Evolutionary conservation across 2,329 filamentous ascomycete genomes (phyloP).

Genomic region (Cladosporium phlei): DNA sequence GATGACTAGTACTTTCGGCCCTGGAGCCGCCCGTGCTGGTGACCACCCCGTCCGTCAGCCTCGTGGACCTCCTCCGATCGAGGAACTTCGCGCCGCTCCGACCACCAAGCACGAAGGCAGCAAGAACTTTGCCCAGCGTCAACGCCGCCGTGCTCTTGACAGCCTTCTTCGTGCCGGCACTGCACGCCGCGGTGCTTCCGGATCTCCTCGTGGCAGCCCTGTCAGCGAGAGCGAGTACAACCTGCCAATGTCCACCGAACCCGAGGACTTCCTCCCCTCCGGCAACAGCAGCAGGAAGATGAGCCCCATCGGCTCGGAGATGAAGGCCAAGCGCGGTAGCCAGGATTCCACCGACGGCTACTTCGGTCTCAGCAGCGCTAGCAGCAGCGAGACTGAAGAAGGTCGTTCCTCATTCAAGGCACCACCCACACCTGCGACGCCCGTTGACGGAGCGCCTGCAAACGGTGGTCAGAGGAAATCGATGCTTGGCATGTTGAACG

Average conservation of each 20-base stretch:
- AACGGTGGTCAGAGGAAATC: slow-evolving; percentile 84
- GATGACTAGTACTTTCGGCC: slow-evolving; percentile 79
- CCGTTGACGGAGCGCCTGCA: slow-evolving; percentile 70
- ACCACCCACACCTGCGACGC: slow-evolving; percentile 49
- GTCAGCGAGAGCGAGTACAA: slow-evolving; percentile 73
- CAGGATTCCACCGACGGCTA: slow-evolving; percentile 33
- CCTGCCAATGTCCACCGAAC: slow-evolving; percentile 65
- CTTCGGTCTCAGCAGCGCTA: slow-evolving; percentile 58
- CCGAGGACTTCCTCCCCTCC: slow-evolving; percentile 49
- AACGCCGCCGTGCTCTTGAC: slow-evolving; percentile 84
- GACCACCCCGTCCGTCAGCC: slow-evolving; percentile 94
- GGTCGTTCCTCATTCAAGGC: slow-evolving; percentile 29
- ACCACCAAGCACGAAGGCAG: slow-evolving; percentile 92
- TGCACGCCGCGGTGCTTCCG: slow-evolving; percentile 69
- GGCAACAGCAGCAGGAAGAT: slow-evolving; percentile 31
- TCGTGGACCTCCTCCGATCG: slow-evolving; percentile 82
- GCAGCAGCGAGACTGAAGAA: slow-evolving; percentile 59
- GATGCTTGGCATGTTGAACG: slow-evolving; percentile 80
- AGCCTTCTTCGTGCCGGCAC: slow-evolving; percentile 87
- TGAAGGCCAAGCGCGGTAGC: slow-evolving; percentile 34
- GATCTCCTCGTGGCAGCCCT: slow-evolving; percentile 62
- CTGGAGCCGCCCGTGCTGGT: slow-evolving; percentile 85
- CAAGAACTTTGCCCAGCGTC: slow-evolving; percentile 92
- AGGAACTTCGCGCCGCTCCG: slow-evolving; percentile 84
- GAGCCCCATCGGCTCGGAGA: slow-evolving; percentile 36